Evolutionary conservation across 148 eudicot genomes (phyloP).

Genomic region (Rhododendron vialii): DNA sequence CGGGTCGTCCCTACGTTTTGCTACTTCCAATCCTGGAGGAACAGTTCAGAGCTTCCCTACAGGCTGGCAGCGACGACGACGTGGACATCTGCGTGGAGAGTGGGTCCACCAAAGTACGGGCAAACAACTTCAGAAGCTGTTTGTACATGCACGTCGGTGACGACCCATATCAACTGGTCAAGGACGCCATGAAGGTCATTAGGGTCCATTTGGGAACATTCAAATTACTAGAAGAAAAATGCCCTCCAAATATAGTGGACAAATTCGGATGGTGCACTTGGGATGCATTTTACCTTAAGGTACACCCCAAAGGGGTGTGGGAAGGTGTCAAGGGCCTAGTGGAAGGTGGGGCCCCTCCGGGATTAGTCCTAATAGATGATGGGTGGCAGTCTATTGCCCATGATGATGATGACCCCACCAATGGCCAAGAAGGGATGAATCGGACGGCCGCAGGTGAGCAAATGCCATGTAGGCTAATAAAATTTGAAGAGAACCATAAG

Average conservation of each 20-base stretch:
- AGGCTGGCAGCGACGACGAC: constrained; percentile 53
- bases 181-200: constrained; percentile 56
- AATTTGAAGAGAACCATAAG: constrained; percentile 72
- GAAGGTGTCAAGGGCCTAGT: constrained; percentile 71
- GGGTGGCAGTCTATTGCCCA: constrained; percentile 95
- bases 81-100: constrained; percentile 70
- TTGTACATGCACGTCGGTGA: constrained; percentile 54
- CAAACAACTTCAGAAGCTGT: constrained; percentile 28
- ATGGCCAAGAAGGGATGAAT: constrained; percentile 61
- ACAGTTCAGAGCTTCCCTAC: constrained; percentile 70
- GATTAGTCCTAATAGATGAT: constrained; percentile 71
- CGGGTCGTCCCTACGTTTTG: constrained; percentile 63
- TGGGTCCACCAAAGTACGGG: constrained; percentile 55
- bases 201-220: constrained; percentile 72
- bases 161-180: constrained; percentile 62
- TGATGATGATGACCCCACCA: constrained; percentile 63
- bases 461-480: constrained; percentile 83
- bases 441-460: constrained; percentile 75
- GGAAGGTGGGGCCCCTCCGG: constrained; percentile 82
- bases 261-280: constrained; percentile 98
- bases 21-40: constrained; percentile 75
- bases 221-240: constrained; percentile 59
- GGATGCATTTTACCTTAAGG: constrained; percentile 92
- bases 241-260: constrained; percentile 72
- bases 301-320: constrained; percentile 71